Percentiles rank a stretch among this genome's conserved stretches.
Conservation (phyloP, 2,329 filamentous ascomycete genomes). For the Alternaria sp. region DNA sequence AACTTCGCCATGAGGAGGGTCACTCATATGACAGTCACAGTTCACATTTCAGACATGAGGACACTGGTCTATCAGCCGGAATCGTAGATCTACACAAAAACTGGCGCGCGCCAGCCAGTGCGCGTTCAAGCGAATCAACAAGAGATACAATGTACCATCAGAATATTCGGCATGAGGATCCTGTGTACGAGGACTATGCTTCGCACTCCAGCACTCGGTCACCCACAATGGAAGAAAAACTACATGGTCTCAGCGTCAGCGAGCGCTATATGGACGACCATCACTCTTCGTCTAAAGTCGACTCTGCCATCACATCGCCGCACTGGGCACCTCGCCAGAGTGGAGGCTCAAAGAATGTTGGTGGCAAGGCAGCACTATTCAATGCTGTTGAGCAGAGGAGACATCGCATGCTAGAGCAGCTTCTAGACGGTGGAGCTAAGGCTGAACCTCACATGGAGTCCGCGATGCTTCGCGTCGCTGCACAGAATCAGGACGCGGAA, state of each 20-base stretch:
- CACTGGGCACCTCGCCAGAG: slow-evolving; percentile 34
- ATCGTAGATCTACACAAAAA: slow-evolving; percentile 38
- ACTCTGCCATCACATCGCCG: slow-evolving; percentile 24
- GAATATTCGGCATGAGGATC: slow-evolving; percentile 29
- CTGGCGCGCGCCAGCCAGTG: slow-evolving; percentile 42
- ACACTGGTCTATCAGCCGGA: slow-evolving; percentile 24
- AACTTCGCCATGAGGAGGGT: slow-evolving; percentile 23
- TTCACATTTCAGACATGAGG: slow-evolving; percentile 28
- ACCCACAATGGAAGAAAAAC: slow-evolving; percentile 35
- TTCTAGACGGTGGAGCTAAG: slow-evolving; percentile 44
- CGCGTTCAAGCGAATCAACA: slow-evolving; percentile 37
- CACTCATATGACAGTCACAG: slow-evolving; percentile 22
- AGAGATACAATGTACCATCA: slow-evolving; percentile 39
- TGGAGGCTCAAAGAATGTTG: slow-evolving; percentile 37
- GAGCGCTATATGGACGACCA: slow-evolving; percentile 36
- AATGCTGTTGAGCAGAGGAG: slow-evolving; percentile 69
- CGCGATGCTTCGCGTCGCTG: slow-evolving; percentile 42
- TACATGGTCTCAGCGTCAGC: slow-evolving; percentile 33
- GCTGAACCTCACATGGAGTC: slow-evolving; percentile 41
- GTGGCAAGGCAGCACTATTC: slow-evolving; percentile 52
- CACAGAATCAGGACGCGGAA: slow-evolving; percentile 42
- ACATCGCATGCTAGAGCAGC: slow-evolving; percentile 62
- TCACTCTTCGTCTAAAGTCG: slow-evolving; percentile 25
- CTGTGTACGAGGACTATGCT: slow-evolving; percentile 30
- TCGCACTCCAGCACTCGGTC: slow-evolving; percentile 31